Evolutionary conservation across 108 stramenopile genomes (phyloP).

Genomic region (Cyclotella distinguenda): DNA sequence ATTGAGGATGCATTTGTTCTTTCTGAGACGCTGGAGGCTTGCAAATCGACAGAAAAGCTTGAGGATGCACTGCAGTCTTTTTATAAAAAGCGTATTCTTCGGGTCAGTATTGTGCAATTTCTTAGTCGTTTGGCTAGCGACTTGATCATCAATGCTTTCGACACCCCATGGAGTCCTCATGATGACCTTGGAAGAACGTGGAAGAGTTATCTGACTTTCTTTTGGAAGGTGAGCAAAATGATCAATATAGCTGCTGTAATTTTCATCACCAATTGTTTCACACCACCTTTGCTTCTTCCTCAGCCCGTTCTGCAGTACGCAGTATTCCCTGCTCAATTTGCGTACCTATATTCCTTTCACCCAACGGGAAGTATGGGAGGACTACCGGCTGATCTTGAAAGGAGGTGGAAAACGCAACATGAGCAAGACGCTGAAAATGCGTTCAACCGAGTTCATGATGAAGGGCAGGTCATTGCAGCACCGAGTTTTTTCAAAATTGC

Average conservation of each 20-base stretch:
- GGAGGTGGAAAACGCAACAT: conserved; percentile 71
- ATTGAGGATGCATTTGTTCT: conserved; percentile 96
- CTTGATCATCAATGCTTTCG: conserved; percentile 94
- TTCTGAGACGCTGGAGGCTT: conserved; percentile 77
- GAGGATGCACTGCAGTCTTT: conserved; percentile 79
- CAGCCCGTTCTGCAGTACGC: conserved; percentile 79
- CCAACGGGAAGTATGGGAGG: conserved; percentile 85
- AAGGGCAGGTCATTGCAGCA: conserved; percentile 51
- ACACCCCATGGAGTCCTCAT: conserved; percentile 90
- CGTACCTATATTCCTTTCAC: conserved; percentile 85
- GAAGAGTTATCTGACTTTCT: conserved; percentile 91
- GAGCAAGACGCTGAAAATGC: conserved; percentile 66
- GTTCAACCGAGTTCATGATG: conserved; percentile 59
- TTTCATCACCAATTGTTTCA: not conserved
- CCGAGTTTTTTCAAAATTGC: conserved; percentile 87
- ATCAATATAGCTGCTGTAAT: no score
- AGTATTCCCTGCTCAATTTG: conserved; percentile 90
- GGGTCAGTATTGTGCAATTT: conserved; percentile 90
- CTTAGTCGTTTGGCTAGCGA: conserved; percentile 90
- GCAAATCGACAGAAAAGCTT: conserved; percentile 73
- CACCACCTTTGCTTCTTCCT: not conserved
- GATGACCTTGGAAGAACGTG: conserved; percentile 84
- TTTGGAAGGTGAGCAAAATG: conserved; percentile 81
- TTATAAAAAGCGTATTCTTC: conserved; percentile 88
- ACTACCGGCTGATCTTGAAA: conserved; percentile 60